Conservation (phyloP, 2,329 filamentous ascomycete species). For the Leptoxyphium fumago region DNA sequence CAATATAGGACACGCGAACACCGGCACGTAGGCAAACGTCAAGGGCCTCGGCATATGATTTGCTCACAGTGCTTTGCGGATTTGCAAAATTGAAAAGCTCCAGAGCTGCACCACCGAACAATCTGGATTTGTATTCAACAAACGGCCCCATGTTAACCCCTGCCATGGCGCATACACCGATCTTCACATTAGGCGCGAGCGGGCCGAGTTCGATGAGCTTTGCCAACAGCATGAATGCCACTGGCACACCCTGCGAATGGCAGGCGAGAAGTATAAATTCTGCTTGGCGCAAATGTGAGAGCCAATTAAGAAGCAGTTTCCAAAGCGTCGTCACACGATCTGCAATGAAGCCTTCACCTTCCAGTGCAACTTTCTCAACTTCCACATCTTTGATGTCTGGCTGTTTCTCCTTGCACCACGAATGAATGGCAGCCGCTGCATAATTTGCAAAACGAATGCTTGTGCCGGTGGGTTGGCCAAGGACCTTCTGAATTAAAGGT, state of each 20-base stretch:
- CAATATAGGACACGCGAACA: conserved; percentile 71
- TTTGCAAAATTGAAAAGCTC: conserved; percentile 91
- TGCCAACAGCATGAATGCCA: conserved; percentile 79
- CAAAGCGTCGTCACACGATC: conserved; percentile 85
- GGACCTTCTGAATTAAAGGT: conserved; percentile 69
- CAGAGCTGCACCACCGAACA: conserved; percentile 79
- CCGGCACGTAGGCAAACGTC: conserved; percentile 63
- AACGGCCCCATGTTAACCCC: conserved; percentile 91
- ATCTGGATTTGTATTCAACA: conserved; percentile 74
- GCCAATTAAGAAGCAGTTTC: conserved; percentile 90
- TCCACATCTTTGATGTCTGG: conserved; percentile 56
- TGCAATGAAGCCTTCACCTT: conserved; percentile 83
- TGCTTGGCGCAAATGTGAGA: conserved; percentile 72
- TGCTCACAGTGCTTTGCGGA: conserved; percentile 65
- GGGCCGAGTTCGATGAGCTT: conserved; percentile 87
- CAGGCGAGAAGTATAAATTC: conserved; percentile 88
- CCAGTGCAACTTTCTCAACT: conserved; percentile 85
- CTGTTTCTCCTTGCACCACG: conserved; percentile 55
- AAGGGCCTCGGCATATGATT: conserved; percentile 63
- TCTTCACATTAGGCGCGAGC: conserved; percentile 51
- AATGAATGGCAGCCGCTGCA: conserved; percentile 66
- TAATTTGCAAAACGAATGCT: conserved; percentile 86
- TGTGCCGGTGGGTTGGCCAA: conserved; percentile 89
- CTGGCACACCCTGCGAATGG: conserved; percentile 90
- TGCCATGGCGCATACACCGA: conserved; percentile 80